A percentile compares a stretch with the other conserved stretches of the same genome.
phyloP scores from a whole-genome alignment of 768 basidiomycete genomes.

The Boletus subcaerulescens region DNA sequence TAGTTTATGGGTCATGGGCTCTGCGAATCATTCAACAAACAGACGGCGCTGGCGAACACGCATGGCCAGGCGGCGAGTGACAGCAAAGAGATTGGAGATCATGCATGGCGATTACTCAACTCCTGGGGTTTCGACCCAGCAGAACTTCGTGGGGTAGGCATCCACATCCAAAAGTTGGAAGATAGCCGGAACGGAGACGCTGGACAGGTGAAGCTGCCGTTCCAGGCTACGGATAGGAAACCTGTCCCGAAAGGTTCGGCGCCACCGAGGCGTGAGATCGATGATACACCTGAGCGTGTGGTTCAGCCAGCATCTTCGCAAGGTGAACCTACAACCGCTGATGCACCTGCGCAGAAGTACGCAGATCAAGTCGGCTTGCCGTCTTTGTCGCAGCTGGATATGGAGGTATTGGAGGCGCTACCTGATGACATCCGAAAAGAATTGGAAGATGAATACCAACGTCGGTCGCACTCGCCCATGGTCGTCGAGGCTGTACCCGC shows the following conservation, averaged over 20 bases:
- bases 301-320: slow-evolving; percentile 36
- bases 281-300: slow-evolving; percentile 17
- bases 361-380: slow-evolving; percentile 45
- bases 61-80: slow-evolving; percentile 75
- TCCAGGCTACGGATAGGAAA: slow-evolving; percentile 35
- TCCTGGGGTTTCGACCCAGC: slow-evolving; percentile 74
- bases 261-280: slow-evolving; percentile 1
- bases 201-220: slow-evolving; percentile 63
- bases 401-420: slow-evolving; percentile 64
- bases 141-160: slow-evolving; percentile 89
- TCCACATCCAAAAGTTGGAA: slow-evolving; percentile 90
- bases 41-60: slow-evolving; percentile 53
- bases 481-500: slow-evolving; percentile 12
- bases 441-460: slow-evolving; percentile 62
- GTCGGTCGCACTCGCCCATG: slow-evolving; percentile 53
- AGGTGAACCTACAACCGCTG: slow-evolving; percentile 16
- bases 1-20: slow-evolving; percentile 91
- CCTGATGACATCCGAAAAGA: slow-evolving; percentile 69
- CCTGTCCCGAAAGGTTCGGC: not conserved
- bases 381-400: slow-evolving; percentile 74
- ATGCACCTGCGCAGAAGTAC: slow-evolving; percentile 11
- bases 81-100: slow-evolving; percentile 63
- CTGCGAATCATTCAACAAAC: slow-evolving; percentile 80
- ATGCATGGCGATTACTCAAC: slow-evolving; percentile 72
- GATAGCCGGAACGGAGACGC: slow-evolving; percentile 34